A percentile compares a stretch with the other conserved stretches of the same genome.
These are phyloP conservation scores for Fraxinus latifolia DNA, from an alignment of 305 asterid species.

Conservation along the genomic window DNA sequence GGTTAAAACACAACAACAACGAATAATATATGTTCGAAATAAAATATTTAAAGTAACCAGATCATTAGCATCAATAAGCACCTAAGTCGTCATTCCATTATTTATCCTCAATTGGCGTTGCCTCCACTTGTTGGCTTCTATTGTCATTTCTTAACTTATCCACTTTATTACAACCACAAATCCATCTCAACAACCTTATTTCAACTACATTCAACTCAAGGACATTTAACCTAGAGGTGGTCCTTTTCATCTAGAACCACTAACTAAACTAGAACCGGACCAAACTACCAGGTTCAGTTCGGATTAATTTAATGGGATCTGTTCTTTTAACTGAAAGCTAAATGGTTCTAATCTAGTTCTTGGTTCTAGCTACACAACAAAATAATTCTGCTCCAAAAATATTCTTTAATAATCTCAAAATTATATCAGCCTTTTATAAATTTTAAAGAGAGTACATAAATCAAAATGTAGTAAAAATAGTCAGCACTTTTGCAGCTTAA, in stretches of 20 bases:
- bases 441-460: not conserved
- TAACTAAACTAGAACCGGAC: not conserved
- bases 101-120: not conserved
- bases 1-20: not conserved
- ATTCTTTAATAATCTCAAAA: not conserved
- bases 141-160: not conserved
- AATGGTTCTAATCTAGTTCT: not conserved
- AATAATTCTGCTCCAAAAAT: not conserved
- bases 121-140: not conserved
- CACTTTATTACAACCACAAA: not conserved
- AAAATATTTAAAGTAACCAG: not conserved
- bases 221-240: not conserved
- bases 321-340: not conserved
- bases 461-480: not conserved
- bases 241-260: not conserved
- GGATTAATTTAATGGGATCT: not conserved
- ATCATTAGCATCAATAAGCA: not conserved
- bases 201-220: not conserved
- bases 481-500: not conserved
- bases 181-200: not conserved
- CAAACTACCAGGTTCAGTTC: not conserved
- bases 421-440: not conserved
- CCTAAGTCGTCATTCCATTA: not conserved
- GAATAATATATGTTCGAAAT: not conserved
- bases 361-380: not conserved